Base-by-base conservation (phyloP, 768 basidiomycete genomes). In the Megacollybia marginata region DNA sequence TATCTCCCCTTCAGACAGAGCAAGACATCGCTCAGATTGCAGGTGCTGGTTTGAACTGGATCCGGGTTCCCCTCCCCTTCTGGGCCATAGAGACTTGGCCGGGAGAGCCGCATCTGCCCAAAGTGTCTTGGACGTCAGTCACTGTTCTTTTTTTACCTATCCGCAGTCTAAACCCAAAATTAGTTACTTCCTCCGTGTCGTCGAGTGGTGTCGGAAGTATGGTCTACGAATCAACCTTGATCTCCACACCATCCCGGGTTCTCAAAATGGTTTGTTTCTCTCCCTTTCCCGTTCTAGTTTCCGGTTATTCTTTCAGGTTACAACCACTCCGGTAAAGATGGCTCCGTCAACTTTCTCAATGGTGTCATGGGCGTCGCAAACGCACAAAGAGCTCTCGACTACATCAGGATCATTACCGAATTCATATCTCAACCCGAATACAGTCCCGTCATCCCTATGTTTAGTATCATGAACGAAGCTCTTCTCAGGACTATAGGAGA, bases 131-230 rank as follows among this genome's bases (percentile, higher is more conserved):
- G 91, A 79, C 70, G 68, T 83, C 62, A 72, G 61, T 76, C 76
- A 52, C 54, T 69, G 48, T 52, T 43, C 36, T 45, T 42, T 34
- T 71, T 52, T 61, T 59, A 53, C 35, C 4, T n/a, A 20, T 4
- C 34, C 34, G 49, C 19, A 38, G 16, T 23, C 8, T 46, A 28
- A 18, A 20, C 18, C 43, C 46, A 44, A 43, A 46, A 34, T 35
- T 52, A 83, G 80, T 54, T 92, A 92, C 66, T 80, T 83, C 65
- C 76, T 82, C 64, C 64, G 61, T 50, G 70, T 69, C 15, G 77
- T 95, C 53, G 69, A 78, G 50, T 96, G 92, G 92, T 87, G 83
- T n/a, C 76, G 92, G 57, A 95, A 94, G 66, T 95, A 95, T 62
- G 92, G 93, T 5, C 63, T 95, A 45, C 81, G 92, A 42, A 88